Evolutionary conservation across 116 monocot genomes (phyloP).

Genomic region (Posidonia oceanica): DNA sequence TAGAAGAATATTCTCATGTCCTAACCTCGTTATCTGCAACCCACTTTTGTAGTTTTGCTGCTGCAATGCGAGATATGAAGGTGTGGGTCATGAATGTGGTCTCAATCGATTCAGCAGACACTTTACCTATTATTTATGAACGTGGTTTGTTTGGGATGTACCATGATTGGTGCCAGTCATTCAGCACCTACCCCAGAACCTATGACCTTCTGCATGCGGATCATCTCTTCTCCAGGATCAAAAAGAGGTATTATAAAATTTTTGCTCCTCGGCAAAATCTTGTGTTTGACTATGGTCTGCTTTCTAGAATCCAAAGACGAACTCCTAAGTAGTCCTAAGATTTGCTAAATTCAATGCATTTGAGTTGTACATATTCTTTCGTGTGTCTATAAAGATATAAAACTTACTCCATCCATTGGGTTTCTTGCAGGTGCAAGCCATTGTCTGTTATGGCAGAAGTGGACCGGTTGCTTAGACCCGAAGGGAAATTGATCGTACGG

Average conservation of each 20-base stretch:
- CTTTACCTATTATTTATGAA: constrained; percentile 52
- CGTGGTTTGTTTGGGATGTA: constrained; percentile 66
- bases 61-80: constrained; percentile 38
- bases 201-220: constrained; percentile 95
- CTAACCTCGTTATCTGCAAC: background rate
- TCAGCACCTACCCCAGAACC: constrained; percentile 56
- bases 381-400: no score
- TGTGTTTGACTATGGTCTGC: background rate
- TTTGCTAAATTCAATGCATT: background rate
- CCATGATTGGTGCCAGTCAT: constrained; percentile 74
- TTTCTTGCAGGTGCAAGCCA: constrained; percentile 51
- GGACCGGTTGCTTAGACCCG: constrained; percentile 72
- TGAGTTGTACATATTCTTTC: no score
- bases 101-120: constrained; percentile 45
- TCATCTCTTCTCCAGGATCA: constrained; percentile 73
- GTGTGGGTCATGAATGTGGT: constrained; percentile 67
- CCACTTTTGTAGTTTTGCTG: constrained; percentile 33
- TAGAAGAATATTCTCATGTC: background rate
- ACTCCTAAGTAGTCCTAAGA: background rate
- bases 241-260: constrained; percentile 33
- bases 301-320: background rate
- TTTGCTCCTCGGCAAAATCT: background rate
- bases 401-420: background rate
- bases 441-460: constrained; percentile 58
- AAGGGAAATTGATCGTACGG: constrained; percentile 69